Conservation (phyloP, 768 basidiomycete species). For the Rhizopogon rudus region DNA sequence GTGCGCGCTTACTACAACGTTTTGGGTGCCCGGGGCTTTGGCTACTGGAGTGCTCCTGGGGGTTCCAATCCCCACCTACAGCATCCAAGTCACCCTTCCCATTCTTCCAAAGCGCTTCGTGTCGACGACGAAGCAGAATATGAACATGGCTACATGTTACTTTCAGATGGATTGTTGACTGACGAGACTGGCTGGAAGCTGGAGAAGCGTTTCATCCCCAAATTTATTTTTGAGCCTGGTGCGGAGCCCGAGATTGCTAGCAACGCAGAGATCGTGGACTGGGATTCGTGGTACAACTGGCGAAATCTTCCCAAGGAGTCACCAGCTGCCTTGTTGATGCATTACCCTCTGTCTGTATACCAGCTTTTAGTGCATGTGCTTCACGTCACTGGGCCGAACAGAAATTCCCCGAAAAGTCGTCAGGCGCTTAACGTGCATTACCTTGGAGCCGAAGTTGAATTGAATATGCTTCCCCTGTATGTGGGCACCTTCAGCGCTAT, state of each 20-base stretch:
- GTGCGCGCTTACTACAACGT: conserved; percentile 33
- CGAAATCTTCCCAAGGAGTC: conserved; percentile 37
- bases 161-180: conserved; percentile 26
- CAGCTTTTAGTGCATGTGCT: conserved; percentile 32
- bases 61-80: conserved; percentile 27
- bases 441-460: conserved; percentile 35
- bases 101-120: background rate
- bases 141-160: conserved; percentile 28
- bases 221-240: conserved; percentile 23
- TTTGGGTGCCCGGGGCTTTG: conserved; percentile 33
- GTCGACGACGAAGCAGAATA: conserved; percentile 17
- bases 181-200: conserved; percentile 33
- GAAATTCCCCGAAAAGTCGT: conserved; percentile 15
- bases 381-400: conserved; percentile 20
- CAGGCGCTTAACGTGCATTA: conserved; percentile 30
- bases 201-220: conserved; percentile 28
- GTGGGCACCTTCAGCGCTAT: conserved; percentile 9
- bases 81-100: conserved; percentile 10
- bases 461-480: conserved; percentile 36
- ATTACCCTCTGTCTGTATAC: conserved; percentile 39
- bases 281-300: conserved; percentile 44
- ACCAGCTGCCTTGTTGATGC: conserved; percentile 39
- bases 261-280: conserved; percentile 28
- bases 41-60: conserved; percentile 37
- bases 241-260: conserved; percentile 23